A percentile compares a stretch with the other conserved stretches of the same genome.
Evolutionary conservation across 768 basidiomycete species (phyloP).

Genomic region (Trametes cingulata): DNA sequence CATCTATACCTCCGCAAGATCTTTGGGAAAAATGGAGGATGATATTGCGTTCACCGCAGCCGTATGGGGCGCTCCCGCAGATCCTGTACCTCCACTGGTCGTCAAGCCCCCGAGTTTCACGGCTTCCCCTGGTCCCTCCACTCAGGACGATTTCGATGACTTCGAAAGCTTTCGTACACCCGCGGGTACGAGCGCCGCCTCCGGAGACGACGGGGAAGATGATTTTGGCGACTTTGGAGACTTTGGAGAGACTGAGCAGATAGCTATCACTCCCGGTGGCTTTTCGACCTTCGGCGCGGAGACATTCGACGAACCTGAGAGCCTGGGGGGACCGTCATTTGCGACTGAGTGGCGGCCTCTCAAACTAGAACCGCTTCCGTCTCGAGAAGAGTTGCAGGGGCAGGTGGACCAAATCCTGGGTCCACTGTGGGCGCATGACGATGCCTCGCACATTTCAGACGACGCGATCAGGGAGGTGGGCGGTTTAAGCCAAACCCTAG

Average conservation of each 20-base stretch:
- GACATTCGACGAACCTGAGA: conserved; percentile 30
- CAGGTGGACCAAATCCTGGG: conserved; percentile 67
- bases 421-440: conserved; percentile 61
- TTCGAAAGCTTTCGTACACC: conserved; percentile 62
- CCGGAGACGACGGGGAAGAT: conserved; percentile 53
- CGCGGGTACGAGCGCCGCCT: conserved; percentile 42
- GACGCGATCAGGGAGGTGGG: conserved; percentile 79
- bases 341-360: conserved; percentile 59
- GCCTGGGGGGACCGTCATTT: conserved; percentile 29
- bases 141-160: conserved; percentile 41
- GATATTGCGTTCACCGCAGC: conserved; percentile 72
- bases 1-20: neutral
- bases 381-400: conserved; percentile 52
- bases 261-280: conserved; percentile 12
- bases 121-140: conserved; percentile 27
- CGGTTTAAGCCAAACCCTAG: conserved; percentile 77
- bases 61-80: conserved; percentile 63
- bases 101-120: conserved; percentile 26
- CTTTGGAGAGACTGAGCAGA: conserved; percentile 60
- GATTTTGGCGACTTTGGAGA: conserved; percentile 90
- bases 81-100: conserved; percentile 33
- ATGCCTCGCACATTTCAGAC: conserved; percentile 57
- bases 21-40: conserved; percentile 54
- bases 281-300: conserved; percentile 9
- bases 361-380: conserved; percentile 63